phyloP scores from a whole-genome alignment of 2,329 filamentous ascomycete species.

The Colletotrichum spinosum region DNA sequence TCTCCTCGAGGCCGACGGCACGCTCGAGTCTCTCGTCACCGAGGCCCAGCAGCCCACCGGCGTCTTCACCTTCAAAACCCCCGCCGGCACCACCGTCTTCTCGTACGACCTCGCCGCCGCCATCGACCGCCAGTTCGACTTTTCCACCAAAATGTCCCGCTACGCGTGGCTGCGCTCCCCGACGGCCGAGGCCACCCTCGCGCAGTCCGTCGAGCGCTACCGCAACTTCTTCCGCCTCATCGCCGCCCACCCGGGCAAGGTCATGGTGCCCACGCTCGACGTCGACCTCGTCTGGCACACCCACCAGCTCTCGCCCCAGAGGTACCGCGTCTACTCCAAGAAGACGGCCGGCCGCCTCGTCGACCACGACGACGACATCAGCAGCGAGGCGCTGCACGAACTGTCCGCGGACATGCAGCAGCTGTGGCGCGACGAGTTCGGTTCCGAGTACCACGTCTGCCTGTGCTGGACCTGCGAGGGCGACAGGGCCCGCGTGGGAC shows the following conservation, averaged over 20 bases:
- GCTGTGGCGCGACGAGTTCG: slow-evolving; percentile 47
- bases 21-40: slow-evolving; percentile 5
- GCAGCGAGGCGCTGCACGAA: slow-evolving; percentile 40
- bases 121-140: slow-evolving; percentile 51
- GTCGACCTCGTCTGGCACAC: slow-evolving; percentile 59
- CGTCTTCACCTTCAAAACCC: slow-evolving; percentile 36
- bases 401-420: slow-evolving; percentile 45
- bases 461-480: slow-evolving; percentile 53
- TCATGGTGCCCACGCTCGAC: slow-evolving; percentile 54
- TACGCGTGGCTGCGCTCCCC: slow-evolving; percentile 54
- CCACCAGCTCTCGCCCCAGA: slow-evolving; percentile 49
- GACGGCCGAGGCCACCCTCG: slow-evolving; percentile 47
- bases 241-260: slow-evolving; percentile 41
- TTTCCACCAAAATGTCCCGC: slow-evolving; percentile 54
- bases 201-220: slow-evolving; percentile 51
- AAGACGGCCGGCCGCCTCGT: slow-evolving; percentile 43
- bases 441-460: slow-evolving; percentile 49
- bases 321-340: slow-evolving; percentile 42
- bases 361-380: slow-evolving; percentile 54
- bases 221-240: slow-evolving; percentile 51
- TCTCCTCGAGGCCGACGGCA: slow-evolving; percentile 14
- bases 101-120: slow-evolving; percentile 43
- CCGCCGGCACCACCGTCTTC: slow-evolving; percentile 24
- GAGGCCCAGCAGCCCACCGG: slow-evolving; percentile 13
- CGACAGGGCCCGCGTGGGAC: slow-evolving; percentile 34